Conservation (phyloP, 2,329 filamentous ascomycete species). For the Aspergillus sp. region DNA sequence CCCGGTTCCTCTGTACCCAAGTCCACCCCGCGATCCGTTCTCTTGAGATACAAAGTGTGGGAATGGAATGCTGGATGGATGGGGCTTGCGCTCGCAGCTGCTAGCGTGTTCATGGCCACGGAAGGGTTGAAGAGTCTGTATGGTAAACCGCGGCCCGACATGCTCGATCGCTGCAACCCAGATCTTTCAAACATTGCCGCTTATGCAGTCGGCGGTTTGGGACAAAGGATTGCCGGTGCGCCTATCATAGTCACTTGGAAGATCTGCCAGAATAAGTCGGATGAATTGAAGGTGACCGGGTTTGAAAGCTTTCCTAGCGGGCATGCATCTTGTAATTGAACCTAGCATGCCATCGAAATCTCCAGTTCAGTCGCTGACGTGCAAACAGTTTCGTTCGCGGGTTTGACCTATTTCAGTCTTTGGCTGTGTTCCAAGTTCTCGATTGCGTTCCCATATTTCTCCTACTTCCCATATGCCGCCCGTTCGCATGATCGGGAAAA, state of each 20-base stretch:
- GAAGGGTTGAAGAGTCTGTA: constrained; percentile 72
- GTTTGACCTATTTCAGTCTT: constrained; percentile 74
- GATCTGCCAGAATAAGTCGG: constrained; percentile 60
- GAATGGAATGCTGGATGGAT: constrained; percentile 81
- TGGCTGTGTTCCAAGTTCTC: constrained; percentile 61
- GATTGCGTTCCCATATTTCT: constrained; percentile 37
- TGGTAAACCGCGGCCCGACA: constrained; percentile 55
- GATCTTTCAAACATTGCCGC: constrained; percentile 55
- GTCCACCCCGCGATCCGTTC: constrained; percentile 52
- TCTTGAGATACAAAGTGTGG: constrained; percentile 81
- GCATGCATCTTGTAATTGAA: constrained; percentile 54
- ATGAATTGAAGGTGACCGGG: constrained; percentile 60
- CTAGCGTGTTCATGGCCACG: constrained; percentile 68
- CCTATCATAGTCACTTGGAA: constrained; percentile 63
- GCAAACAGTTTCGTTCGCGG: constrained; percentile 57
- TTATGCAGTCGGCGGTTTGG: constrained; percentile 56
- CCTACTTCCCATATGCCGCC: constrained; percentile 18
- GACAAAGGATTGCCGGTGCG: constrained; percentile 40
- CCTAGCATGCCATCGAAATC: not conserved
- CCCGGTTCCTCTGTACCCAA: constrained; percentile 60
- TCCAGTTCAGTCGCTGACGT: constrained; percentile 3
- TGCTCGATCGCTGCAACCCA: constrained; percentile 64
- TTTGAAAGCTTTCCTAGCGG: constrained; percentile 79
- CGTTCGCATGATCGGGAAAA: constrained; percentile 12
- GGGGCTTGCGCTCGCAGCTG: constrained; percentile 64